phyloP scores from a whole-genome alignment of 78 protist species.

The Monocercomonoides exilis region DNA sequence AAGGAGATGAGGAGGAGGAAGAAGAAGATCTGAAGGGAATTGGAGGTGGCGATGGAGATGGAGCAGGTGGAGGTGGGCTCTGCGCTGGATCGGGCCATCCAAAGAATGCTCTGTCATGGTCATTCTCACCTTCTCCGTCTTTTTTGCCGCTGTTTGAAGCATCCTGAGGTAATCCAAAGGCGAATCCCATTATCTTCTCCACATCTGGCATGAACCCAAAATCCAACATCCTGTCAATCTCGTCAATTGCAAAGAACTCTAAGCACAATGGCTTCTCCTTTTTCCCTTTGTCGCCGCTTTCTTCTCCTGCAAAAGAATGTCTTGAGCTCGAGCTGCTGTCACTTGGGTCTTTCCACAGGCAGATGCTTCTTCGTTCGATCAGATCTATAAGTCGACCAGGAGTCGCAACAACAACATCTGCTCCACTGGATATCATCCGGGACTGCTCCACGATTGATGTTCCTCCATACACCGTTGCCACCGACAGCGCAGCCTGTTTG shows the following conservation, averaged over 20 bases:
- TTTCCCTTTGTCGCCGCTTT: not conserved
- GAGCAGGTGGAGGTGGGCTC: not conserved
- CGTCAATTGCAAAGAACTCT: conserved; percentile 31
- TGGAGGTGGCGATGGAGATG: not conserved
- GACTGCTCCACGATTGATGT: not conserved
- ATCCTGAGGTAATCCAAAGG: not conserved
- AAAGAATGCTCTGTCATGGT: not conserved
- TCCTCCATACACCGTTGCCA: not conserved
- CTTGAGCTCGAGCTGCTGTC: not conserved
- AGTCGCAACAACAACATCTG: conserved; percentile 13
- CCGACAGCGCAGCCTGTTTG: not conserved
- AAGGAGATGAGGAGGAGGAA: not conserved
- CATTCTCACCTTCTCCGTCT: not conserved
- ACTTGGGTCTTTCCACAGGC: not conserved
- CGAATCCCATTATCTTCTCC: not conserved
- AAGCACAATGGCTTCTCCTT: not conserved
- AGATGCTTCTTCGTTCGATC: not conserved
- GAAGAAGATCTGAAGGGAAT: not conserved
- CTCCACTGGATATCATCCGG: conserved; percentile 2
- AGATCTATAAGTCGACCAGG: conserved; percentile 43
- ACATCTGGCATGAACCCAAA: conserved; percentile 33
- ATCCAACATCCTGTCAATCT: conserved; percentile 52
- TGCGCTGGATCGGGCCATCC: not conserved
- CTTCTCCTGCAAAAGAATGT: not conserved
- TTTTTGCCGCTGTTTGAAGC: too few species aligned